Base-by-base conservation (phyloP, 2,329 filamentous ascomycete species). In the Scleromitrula shiraiana region DNA sequence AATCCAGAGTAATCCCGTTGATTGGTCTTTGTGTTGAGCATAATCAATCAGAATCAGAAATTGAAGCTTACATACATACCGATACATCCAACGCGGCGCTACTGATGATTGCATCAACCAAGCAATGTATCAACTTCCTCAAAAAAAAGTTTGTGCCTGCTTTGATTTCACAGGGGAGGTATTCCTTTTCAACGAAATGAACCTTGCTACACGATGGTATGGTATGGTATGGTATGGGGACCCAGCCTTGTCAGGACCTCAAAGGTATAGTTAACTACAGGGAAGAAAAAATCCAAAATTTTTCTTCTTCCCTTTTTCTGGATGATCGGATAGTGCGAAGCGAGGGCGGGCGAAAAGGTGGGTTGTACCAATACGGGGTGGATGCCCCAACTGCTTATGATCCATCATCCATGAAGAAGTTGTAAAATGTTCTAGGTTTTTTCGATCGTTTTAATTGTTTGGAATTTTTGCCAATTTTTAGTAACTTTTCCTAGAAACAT, bases 201-300 rank as follows among this genome's bases (percentile, higher is more conserved):
- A 29, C 20, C 29, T 47, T 41, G 20, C 27, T 35, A 22, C 38
- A n/a, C n/a, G n/a, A n/a, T n/a, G n/a, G n/a, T n/a, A n/a, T n/a
- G n/a, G n/a, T n/a, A n/a, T n/a, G n/a, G n/a, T n/a, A n/a, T n/a
- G n/a, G n/a, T n/a, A n/a, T n/a, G n/a, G 30, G 35, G 38, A 22
- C 45, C 45, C 37, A 47, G 45, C 45, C 45, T 48, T 48, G 45
- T 44, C 30, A 17, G n/a, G n/a, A n/a, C n/a, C n/a, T 38, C 35
- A 38, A 24, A 14, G 2, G 14, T 24, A n/a, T n/a, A n/a, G n/a
- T 38, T 12, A 9, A 20, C 6, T 22, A 23, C 45, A 15, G 27
- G 45, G 45, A 36, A 35, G 12, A 3, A 36, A 36, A 23, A 35
- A 23, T 47, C 26, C 29, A 26, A 40, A 17, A 17, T 26, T 22